These are phyloP conservation scores for Patellifolia procumbens DNA, from an alignment of 179 eudicot genomes.

Conservation along the genomic window DNA sequence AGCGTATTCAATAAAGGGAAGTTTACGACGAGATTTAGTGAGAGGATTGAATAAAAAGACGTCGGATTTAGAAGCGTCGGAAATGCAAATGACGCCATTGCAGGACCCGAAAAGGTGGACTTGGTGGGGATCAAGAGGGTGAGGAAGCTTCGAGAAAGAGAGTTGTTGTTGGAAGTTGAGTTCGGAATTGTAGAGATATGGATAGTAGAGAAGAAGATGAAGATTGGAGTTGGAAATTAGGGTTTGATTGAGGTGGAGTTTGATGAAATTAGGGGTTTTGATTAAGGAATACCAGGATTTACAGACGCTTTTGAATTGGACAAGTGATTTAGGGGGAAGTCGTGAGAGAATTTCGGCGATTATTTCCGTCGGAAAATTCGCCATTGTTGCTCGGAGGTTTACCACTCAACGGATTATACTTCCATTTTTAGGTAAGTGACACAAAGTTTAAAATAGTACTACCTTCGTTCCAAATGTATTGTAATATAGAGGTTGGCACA, in stretches of 20 bases:
- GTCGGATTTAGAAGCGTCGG: neutral
- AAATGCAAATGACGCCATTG: conserved; percentile 10
- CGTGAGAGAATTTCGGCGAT: neutral
- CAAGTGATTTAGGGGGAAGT: neutral
- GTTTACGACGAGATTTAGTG: neutral
- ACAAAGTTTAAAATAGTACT: no score
- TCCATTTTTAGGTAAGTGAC: no score
- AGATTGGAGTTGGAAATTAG: conserved; percentile 3
- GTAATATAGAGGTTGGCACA: no score
- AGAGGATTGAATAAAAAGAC: conserved; percentile 9
- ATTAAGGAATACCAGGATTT: neutral
- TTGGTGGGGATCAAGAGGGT: conserved; percentile 4
- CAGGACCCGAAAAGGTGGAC: neutral
- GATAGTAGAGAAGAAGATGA: conserved; percentile 4
- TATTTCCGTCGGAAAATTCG: neutral
- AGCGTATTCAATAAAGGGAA: neutral
- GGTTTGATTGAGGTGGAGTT: conserved; percentile 5
- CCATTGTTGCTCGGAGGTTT: conserved; percentile 1
- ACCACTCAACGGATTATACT: no score
- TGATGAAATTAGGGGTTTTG: neutral
- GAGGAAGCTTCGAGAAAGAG: neutral
- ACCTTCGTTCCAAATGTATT: no score
- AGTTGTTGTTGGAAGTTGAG: neutral
- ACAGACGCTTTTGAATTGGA: neutral
- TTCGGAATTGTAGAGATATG: neutral